phyloP scores from a whole-genome alignment of 257 asterid species.

The Henckelia pumila region DNA sequence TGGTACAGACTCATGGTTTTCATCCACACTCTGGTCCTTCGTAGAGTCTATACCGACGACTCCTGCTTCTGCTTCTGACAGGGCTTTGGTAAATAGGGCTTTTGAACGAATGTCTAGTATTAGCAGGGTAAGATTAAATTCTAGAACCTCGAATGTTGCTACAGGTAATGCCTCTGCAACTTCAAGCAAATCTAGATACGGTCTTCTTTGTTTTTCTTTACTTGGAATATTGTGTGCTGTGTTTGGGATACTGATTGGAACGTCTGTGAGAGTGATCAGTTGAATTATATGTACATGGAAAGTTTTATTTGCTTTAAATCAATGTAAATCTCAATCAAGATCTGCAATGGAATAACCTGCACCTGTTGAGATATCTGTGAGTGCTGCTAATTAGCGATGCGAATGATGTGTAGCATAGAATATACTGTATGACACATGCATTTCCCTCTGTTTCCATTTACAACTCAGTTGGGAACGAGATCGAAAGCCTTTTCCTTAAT shows the following conservation, averaged over 20 bases:
- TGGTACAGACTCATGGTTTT: constrained; percentile 75
- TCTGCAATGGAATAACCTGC: background rate
- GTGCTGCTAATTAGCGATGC: background rate
- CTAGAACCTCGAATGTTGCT: constrained; percentile 46
- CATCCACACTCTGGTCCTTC: constrained; percentile 76
- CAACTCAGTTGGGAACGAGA: too few species aligned
- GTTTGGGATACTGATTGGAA: constrained; percentile 61
- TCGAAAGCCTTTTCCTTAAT: too few species aligned
- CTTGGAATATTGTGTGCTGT: constrained; percentile 76
- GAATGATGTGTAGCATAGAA: too few species aligned
- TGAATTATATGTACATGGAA: constrained; percentile 8
- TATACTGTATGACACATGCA: too few species aligned
- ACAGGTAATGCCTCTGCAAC: constrained; percentile 50
- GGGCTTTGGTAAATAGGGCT: constrained; percentile 71
- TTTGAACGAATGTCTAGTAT: constrained; percentile 90
- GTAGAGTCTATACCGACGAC: constrained; percentile 97
- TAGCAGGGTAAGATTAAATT: constrained; percentile 59
- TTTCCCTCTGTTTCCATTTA: too few species aligned
- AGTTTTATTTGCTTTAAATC: too few species aligned
- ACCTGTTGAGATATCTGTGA: background rate
- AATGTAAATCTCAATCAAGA: background rate
- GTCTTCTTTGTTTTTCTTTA: constrained; percentile 56
- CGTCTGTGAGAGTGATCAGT: constrained; percentile 26
- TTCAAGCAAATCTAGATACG: constrained; percentile 46
- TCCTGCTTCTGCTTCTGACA: constrained; percentile 97